A percentile compares a stretch with the other conserved stretches of the same genome.
Conservation (phyloP, 2,329 filamentous ascomycete species). For the Neonectria neomacrospora region DNA sequence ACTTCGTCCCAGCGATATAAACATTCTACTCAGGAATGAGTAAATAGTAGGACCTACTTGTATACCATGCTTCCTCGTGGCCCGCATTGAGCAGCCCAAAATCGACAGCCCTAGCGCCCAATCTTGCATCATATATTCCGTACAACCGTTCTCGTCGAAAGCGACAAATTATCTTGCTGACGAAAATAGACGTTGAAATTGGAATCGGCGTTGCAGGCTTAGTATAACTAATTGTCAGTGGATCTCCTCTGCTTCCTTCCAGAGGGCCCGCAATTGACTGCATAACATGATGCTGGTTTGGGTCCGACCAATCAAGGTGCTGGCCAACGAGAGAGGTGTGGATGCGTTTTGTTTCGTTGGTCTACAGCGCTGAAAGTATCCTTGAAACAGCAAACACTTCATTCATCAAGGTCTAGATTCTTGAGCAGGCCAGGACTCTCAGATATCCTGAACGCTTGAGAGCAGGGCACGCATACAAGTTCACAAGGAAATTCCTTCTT, state of each 20-base stretch:
- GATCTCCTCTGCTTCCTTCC: neutral
- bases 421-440: neutral
- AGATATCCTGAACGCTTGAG: too few relatives aligned
- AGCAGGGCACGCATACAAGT: neutral
- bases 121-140: neutral
- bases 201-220: neutral
- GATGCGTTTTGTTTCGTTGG: neutral
- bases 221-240: neutral
- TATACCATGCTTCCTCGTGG: neutral
- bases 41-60: neutral
- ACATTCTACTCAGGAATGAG: neutral
- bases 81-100: neutral
- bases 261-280: neutral
- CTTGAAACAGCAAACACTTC: neutral
- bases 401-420: neutral
- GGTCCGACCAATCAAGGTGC: neutral
- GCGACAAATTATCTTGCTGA: neutral
- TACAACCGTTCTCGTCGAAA: neutral
- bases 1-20: neutral
- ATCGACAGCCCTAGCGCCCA: neutral
- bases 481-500: neutral
- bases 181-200: constrained; percentile 1
- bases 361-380: neutral
- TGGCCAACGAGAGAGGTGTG: neutral
- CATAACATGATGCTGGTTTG: neutral